Percentiles rank a stretch among this genome's conserved stretches.
phyloP scores from a whole-genome alignment of 1,139 yeast genomes.

The Saccharomyces hybrid region DNA sequence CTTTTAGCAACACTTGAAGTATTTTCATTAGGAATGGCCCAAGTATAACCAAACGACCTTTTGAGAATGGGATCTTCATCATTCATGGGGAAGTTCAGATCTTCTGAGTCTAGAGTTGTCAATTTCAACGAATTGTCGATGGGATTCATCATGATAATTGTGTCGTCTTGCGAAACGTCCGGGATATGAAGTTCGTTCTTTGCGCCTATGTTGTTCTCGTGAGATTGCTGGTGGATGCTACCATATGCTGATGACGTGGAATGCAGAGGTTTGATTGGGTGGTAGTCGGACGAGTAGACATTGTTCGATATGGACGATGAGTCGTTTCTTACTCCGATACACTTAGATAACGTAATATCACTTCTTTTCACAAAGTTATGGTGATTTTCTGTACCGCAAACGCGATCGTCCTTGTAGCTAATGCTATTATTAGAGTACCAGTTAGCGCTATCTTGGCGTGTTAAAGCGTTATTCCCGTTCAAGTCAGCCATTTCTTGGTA shows the following conservation, averaged over 20 bases:
- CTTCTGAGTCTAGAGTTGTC: conserved; percentile 2
- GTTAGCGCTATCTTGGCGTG: background rate
- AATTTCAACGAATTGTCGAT: conserved; percentile 7
- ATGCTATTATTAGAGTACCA: background rate
- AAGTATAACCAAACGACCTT: conserved; percentile 2
- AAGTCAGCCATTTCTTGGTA: conserved; percentile 21
- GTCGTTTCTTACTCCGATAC: conserved; percentile 25
- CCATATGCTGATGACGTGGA: background rate
- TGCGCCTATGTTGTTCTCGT: background rate
- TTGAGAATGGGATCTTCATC: conserved; percentile 3
- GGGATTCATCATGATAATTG: conserved; percentile 5
- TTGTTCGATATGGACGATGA: conserved; percentile 30
- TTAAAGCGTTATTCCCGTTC: background rate
- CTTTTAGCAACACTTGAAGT: background rate
- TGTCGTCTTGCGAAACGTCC: background rate
- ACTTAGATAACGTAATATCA: conserved; percentile 26
- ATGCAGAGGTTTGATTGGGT: background rate
- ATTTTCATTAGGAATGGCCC: conserved; percentile 1
- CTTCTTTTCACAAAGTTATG: conserved; percentile 12
- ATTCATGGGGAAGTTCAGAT: background rate
- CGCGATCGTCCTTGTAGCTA: conserved; percentile 4
- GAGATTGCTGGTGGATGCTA: background rate
- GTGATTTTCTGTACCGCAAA: conserved; percentile 2
- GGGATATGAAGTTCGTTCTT: background rate
- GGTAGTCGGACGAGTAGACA: conserved; percentile 20